Evolutionary conservation across 73 alveolate species (phyloP), one percentile per base, ranked within the genome.

Genomic region (Uronychia binucleata): DNA sequence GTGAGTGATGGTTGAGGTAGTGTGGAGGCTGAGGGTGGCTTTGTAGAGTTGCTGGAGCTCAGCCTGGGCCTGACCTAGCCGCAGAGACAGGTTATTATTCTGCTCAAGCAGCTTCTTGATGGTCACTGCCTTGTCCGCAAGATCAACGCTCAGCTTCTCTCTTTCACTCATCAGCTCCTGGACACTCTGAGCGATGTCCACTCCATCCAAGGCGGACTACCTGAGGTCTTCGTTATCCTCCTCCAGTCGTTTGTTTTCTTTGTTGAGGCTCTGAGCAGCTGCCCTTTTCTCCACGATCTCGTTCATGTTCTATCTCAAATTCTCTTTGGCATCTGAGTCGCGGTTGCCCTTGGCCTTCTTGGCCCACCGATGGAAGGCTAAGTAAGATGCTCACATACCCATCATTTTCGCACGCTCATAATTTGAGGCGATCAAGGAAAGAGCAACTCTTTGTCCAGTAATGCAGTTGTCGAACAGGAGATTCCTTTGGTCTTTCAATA

Each of bases 111-210:
- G 84, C 32, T 79, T 86, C 30, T 85, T 78, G 1, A 86, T 86
- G 0, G 88, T 86, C 30, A 74, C 59, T 0, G 92, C 92, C 60
- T 86, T 86, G 34, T 86, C 92, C 1, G 92, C 92, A 1, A 86
- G 83, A 57, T 86, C 92, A 14, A 86, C 88, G 32, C 88, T 86
- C 1, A 86, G 77, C 46, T 60, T 79, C 35, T 86, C 92, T 31
- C 92, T 78, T 25, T 86, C 92, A 1, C 88, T 46, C 14, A 57
- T 59, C 31, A 86, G 46, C 13, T 79, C 92, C 35, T 78, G 83
- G 0, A 86, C 82, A 25, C 27, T 30, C 74, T 86, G 74, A 14
- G 92, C 92, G 86, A 86, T 86, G 33, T 86, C 92, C 1, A 86
- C 75, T 19, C 92, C 92, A 32, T 86, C 92, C 28, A 86, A 60